Base-by-base conservation (phyloP, 495 filamentous ascomycete species). In the Xylaria grammica region DNA sequence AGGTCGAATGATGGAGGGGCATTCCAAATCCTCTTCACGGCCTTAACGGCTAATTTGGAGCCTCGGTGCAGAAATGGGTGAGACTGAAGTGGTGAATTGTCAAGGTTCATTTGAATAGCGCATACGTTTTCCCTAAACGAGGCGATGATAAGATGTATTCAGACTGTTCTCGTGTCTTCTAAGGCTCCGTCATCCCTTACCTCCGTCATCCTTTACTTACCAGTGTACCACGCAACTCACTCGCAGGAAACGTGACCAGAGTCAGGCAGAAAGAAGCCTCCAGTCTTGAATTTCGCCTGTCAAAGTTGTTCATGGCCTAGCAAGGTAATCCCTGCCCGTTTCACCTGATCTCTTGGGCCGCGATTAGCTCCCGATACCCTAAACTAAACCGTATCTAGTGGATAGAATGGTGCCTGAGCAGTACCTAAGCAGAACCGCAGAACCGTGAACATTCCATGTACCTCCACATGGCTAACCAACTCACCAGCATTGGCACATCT, bases 321-420 rank as follows among this genome's bases (percentile, higher is more conserved):
- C 17, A 42, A 48, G 27, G 42, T 26, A 27, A 48, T 15, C 56
- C 56, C 56, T 59, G 56, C 42, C 27, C n/a, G 56, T 48, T 29
- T 48, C 42, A 59, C 40, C 26, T 58, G 38, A 45, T 59, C 40
- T 32, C 40, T 46, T 59, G 29, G 56, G 56, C 36, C 40, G 56
- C 36, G 56, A 59, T 59, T 48, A 59, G 56, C 56, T 46, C 40
- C 40, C 42, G 42, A 36, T 48, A 7, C 26, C 42, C 42, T 59
- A 48, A 24, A 48, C 55, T 26, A 4, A 22, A 34, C 8, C 8
- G 8, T 9, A 17, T 15, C 40, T 42, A 36, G 32, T 36, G 11
- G 32, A 4, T 36, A 59, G 56, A 59, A 22, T 29, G 36, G 27
- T 56, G 29, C 42, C 40, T 48, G 42, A 34, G 27, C 19, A 34